phyloP scores from a whole-genome alignment of 139 green algal genomes.

The Tetraselmis striata region DNA sequence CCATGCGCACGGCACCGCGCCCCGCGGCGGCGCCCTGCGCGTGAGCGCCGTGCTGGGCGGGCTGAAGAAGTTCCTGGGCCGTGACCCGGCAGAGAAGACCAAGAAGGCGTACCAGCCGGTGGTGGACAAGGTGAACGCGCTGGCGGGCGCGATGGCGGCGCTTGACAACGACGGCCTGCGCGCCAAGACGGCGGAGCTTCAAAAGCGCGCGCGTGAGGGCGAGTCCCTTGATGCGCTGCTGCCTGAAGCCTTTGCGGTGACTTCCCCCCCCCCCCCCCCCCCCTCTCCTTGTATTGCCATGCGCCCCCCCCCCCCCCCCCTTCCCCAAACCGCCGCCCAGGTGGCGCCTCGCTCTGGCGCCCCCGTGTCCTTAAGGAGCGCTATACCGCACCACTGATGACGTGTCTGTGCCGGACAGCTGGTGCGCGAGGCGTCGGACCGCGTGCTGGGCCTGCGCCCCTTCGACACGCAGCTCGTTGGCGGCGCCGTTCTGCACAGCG shows the following conservation, averaged over 20 bases:
- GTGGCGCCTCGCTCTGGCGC: too few relatives aligned
- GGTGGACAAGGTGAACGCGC: conserved; percentile 81
- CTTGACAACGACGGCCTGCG: conserved; percentile 77
- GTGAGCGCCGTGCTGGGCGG: conserved; percentile 20
- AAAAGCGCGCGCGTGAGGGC: conserved; percentile 46
- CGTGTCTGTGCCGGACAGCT: conserved; percentile 43
- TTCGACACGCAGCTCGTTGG: conserved; percentile 99
- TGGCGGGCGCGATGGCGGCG: conserved; percentile 69
- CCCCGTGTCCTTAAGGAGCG: not conserved
- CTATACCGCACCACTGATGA: not conserved
- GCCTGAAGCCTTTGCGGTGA: conserved; percentile 78
- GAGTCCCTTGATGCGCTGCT: conserved; percentile 78
- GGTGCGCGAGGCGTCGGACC: conserved; percentile 81
- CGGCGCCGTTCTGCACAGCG: conserved; percentile 91
- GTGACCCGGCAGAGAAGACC: conserved; percentile 27
- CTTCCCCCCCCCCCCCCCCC: not conserved
- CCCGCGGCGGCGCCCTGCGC: not conserved
- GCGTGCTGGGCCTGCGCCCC: conserved; percentile 90
- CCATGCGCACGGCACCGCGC: too few relatives aligned
- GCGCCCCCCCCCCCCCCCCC: not conserved
- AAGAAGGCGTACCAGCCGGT: conserved; percentile 20
- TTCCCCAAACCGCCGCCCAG: too few relatives aligned
- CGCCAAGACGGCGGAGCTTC: conserved; percentile 72
- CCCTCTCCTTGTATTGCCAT: not conserved
- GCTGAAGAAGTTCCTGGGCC: conserved; percentile 11